These are phyloP conservation scores for Glycyrrhiza uralensis DNA, from an alignment of 306 rosid species.

Conservation along the genomic window DNA sequence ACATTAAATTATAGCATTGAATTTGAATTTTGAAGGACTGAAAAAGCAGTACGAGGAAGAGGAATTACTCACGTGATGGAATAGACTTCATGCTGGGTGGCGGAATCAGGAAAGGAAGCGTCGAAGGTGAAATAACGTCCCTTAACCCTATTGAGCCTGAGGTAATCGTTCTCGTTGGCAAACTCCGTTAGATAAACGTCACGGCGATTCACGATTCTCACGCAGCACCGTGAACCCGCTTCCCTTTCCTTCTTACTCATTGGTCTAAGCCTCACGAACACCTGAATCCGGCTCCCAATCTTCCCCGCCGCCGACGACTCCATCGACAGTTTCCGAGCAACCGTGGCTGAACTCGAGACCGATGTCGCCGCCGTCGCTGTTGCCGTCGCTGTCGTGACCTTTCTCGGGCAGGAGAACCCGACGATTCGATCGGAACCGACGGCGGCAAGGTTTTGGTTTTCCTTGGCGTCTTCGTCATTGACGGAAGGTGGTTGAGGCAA, in stretches of 20 bases:
- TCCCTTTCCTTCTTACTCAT: conserved; percentile 84
- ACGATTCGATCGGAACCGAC: conserved; percentile 53
- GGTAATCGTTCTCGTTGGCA: conserved; percentile 70
- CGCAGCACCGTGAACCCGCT: conserved; percentile 69
- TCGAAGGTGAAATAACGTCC: conserved; percentile 82
- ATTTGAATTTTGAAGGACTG: background rate
- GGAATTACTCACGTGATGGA: conserved; percentile 84
- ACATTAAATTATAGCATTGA: background rate
- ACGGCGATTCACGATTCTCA: conserved; percentile 62
- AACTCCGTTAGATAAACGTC: conserved; percentile 84
- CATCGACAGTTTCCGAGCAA: conserved; percentile 69
- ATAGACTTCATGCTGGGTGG: conserved; percentile 79
- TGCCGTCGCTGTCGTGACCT: background rate
- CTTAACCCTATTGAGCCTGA: conserved; percentile 80
- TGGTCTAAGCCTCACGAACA: conserved; percentile 90
- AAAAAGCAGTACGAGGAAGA: background rate
- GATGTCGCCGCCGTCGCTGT: background rate
- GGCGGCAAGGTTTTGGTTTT: conserved; percentile 34
- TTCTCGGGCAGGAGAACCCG: conserved; percentile 62
- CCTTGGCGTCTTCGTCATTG: conserved; percentile 43
- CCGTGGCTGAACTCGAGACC: conserved; percentile 17
- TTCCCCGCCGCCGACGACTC: conserved; percentile 42
- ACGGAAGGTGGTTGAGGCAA: conserved; percentile 47
- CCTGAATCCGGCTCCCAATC: conserved; percentile 58
- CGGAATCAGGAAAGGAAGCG: conserved; percentile 67